These are phyloP conservation scores for Chalaropsis ovoidea DNA, from an alignment of 2,329 filamentous ascomycete species.

Conservation along the genomic window DNA sequence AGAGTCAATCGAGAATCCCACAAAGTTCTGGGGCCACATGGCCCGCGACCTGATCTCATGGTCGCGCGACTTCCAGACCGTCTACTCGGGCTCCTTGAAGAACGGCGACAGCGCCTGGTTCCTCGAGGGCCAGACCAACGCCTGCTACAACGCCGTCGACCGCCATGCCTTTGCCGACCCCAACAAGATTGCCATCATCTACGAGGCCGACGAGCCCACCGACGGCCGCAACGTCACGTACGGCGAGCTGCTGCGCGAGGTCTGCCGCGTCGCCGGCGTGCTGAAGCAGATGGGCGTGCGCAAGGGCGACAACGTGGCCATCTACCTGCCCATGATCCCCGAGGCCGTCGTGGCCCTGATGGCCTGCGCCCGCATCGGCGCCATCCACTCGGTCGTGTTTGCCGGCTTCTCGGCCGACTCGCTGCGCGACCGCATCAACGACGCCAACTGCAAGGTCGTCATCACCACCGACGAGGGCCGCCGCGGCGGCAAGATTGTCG, in stretches of 20 bases:
- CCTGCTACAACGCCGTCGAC: conserved; percentile 94
- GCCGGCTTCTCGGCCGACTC: conserved; percentile 96
- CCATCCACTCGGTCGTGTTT: conserved; percentile 94
- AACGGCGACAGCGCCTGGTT: conserved; percentile 92
- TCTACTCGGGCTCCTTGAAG: conserved; percentile 62
- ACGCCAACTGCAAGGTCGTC: conserved; percentile 82
- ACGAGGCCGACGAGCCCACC: conserved; percentile 84
- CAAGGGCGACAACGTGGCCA: conserved; percentile 93
- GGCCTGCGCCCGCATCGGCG: conserved; percentile 83
- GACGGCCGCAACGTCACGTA: conserved; percentile 89
- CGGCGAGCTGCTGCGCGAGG: conserved; percentile 81
- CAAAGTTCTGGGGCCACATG: conserved; percentile 79
- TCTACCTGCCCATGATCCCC: conserved; percentile 98
- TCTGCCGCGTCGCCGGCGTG: conserved; percentile 75
- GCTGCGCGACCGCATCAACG: conserved; percentile 84
- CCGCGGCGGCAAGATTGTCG: conserved; percentile 92
- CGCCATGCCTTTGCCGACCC: conserved; percentile 93
- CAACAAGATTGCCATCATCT: conserved; percentile 90
- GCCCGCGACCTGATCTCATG: conserved; percentile 85
- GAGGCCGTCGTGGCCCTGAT: conserved; percentile 87
- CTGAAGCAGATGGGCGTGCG: conserved; percentile 91
- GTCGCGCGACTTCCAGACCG: conserved; percentile 85
- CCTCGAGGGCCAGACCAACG: conserved; percentile 83
- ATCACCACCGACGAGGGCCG: conserved; percentile 97
- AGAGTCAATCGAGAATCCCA: conserved; percentile 80